phyloP scores from a whole-genome alignment of 163 green algal species.

The Scenedesmus sp. region DNA sequence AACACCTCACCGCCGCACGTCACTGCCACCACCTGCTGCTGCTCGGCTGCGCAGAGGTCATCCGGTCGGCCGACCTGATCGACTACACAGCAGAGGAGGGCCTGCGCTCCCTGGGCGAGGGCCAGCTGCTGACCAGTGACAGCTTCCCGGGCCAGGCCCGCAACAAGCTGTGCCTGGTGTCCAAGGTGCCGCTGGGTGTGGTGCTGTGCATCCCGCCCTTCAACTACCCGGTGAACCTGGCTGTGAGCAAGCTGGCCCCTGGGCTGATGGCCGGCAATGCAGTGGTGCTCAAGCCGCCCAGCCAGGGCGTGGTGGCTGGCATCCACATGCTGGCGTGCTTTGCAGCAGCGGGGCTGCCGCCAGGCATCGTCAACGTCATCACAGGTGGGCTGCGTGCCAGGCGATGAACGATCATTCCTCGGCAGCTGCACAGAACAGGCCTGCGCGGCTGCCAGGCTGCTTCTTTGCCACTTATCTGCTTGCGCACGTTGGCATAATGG shows the following conservation, averaged over 20 bases:
- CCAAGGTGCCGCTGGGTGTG: conserved; percentile 92
- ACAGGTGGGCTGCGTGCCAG: conserved; percentile 72
- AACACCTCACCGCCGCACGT: too few relatives aligned
- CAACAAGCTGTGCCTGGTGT: conserved; percentile 93
- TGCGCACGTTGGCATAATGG: too few relatives aligned
- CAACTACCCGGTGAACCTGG: conserved; percentile 98
- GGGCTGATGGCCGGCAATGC: conserved; percentile 97
- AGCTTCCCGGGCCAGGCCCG: conserved; percentile 90
- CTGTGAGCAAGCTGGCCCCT: conserved; percentile 94
- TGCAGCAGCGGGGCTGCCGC: conserved; percentile 87
- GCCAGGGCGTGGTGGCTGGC: conserved; percentile 89
- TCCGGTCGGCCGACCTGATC: conserved; percentile 92
- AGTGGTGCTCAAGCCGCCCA: conserved; percentile 97
- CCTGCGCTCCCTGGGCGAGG: conserved; percentile 84
- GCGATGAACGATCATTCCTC: too few relatives aligned
- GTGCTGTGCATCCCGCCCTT: conserved; percentile 97
- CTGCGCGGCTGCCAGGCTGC: too few relatives aligned
- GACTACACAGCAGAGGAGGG: conserved; percentile 96
- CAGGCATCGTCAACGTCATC: conserved; percentile 88
- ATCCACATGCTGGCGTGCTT: conserved; percentile 95
- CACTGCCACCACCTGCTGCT: too few relatives aligned
- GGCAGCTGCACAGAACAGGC: too few relatives aligned
- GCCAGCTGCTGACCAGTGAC: conserved; percentile 89
- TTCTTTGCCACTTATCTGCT: too few relatives aligned
- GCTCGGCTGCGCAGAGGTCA: conserved; percentile 73